A percentile compares a stretch with the other conserved stretches of the same genome.
phyloP scores from a whole-genome alignment of 1,284 basidiomycete genomes.

The Puccinia triticina region DNA sequence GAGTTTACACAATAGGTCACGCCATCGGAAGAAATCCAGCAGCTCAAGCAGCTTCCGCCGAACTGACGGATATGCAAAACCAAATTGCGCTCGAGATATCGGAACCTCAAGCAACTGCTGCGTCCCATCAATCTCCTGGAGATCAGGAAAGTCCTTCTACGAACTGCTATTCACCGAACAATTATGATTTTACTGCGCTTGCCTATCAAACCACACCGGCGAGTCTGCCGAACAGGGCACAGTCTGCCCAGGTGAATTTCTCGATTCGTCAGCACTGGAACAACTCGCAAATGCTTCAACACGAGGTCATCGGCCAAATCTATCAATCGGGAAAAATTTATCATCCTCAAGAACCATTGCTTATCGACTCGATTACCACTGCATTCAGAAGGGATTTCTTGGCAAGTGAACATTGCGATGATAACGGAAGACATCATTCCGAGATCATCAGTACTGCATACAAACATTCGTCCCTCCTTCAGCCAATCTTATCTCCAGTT shows the following conservation, averaged over 20 bases:
- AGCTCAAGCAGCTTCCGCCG: not conserved
- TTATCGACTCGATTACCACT: slow-evolving; percentile 15
- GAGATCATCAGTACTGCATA: not conserved
- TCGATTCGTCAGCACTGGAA: slow-evolving; percentile 17
- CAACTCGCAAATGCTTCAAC: slow-evolving; percentile 22
- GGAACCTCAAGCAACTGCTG: not conserved
- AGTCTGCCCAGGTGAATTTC: not conserved
- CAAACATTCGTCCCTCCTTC: not conserved
- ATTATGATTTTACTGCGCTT: not conserved
- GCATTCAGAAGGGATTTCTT: not conserved
- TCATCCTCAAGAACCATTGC: slow-evolving; percentile 26
- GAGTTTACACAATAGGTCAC: not conserved
- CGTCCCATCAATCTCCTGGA: not conserved
- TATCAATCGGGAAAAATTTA: slow-evolving; percentile 31
- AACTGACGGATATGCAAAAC: slow-evolving; percentile 4
- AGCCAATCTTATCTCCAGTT: not conserved
- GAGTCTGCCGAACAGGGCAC: not conserved
- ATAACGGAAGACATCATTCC: not conserved
- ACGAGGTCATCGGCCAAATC: slow-evolving; percentile 21
- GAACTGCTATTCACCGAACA: not conserved
- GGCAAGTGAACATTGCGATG: not conserved
- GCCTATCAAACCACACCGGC: not conserved
- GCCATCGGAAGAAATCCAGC: not conserved
- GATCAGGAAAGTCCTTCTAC: not conserved
- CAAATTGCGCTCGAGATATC: slow-evolving; percentile 33